A percentile compares a stretch with the other conserved stretches of the same genome.
phyloP scores from a whole-genome alignment of 2,329 filamentous ascomycete genomes.

The Penicillium palitans region DNA sequence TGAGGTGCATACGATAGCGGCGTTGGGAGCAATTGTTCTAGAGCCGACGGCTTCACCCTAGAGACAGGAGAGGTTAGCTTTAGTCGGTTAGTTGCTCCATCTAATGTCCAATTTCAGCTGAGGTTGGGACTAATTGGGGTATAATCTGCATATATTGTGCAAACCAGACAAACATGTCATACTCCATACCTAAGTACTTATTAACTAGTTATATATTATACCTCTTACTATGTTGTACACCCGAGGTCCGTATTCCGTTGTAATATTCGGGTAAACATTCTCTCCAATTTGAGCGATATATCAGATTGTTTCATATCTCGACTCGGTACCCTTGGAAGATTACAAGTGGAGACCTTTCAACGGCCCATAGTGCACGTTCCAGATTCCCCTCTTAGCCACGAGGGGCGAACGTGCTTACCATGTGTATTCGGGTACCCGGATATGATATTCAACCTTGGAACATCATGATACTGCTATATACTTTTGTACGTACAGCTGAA shows the following conservation, averaged over 20 bases:
- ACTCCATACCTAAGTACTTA: too few relatives aligned
- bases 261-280: neutral
- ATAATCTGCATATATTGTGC: neutral
- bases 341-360: conserved; percentile 15
- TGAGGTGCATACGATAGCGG: neutral
- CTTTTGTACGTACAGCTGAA: too few relatives aligned
- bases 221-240: too few relatives aligned
- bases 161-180: neutral
- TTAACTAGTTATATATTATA: too few relatives aligned
- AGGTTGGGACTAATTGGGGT: neutral
- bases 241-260: too few relatives aligned
- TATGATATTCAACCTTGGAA: too few relatives aligned
- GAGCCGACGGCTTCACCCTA: neutral
- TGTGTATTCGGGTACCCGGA: neutral
- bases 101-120: neutral
- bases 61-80: neutral
- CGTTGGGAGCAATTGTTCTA: too few relatives aligned
- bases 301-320: neutral
- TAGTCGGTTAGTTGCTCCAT: neutral
- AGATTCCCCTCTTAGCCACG: neutral
- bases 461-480: too few relatives aligned
- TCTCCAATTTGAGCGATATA: neutral
- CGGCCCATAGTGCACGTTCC: conserved; percentile 19
- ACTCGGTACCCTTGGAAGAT: neutral
- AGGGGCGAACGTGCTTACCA: conserved; percentile 3